phyloP scores from a whole-genome alignment of 768 basidiomycete species.

The Mycena olivaceomarginata region DNA sequence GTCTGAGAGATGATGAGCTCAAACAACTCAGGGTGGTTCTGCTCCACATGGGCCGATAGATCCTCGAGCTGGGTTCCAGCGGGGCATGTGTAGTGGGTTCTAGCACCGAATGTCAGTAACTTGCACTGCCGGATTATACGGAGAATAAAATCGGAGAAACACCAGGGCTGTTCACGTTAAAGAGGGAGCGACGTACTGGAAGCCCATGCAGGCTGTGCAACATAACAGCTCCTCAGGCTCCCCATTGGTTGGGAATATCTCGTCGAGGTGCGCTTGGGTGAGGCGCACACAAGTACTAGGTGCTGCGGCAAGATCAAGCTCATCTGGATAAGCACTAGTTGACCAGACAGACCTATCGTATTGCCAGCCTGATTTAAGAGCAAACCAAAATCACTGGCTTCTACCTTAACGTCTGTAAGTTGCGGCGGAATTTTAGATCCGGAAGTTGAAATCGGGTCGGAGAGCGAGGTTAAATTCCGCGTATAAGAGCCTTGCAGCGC shows the following conservation, averaged over 20 bases:
- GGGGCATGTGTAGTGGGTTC: not conserved
- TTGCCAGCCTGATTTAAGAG: not conserved
- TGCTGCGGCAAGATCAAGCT: not conserved
- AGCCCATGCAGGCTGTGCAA: not conserved
- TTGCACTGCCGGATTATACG: no score
- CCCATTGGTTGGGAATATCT: not conserved
- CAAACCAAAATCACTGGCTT: not conserved
- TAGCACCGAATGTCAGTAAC: no score
- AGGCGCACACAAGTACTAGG: not conserved
- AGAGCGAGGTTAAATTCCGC: not conserved
- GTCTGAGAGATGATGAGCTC: not conserved
- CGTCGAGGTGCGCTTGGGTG: not conserved
- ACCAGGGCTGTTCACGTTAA: no score
- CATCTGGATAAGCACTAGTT: not conserved
- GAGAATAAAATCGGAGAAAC: no score
- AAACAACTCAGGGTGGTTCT: not conserved
- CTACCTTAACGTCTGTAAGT: not conserved
- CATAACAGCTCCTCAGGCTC: not conserved
- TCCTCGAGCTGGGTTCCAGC: not conserved
- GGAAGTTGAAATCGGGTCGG: not conserved
- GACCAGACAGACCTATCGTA: no score
- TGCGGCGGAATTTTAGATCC: constrained; percentile 5
- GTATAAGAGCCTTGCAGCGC: constrained; percentile 28
- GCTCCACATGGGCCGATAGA: constrained; percentile 4
- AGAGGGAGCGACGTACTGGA: not conserved